phyloP scores from a whole-genome alignment of 2,329 filamentous ascomycete species.

The Ophiosphaerella herpotricha region DNA sequence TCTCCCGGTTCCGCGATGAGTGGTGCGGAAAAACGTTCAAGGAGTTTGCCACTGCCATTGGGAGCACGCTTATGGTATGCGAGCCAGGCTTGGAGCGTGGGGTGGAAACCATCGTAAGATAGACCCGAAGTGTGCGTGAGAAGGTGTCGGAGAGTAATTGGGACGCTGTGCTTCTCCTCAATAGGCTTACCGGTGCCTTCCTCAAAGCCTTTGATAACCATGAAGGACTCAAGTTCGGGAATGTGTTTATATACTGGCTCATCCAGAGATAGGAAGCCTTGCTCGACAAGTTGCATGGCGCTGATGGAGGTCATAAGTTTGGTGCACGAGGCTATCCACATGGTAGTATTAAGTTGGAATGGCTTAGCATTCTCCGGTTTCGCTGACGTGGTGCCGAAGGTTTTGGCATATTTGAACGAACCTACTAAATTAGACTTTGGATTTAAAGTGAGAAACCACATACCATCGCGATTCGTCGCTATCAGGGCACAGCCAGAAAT shows the following conservation, averaged over 20 bases:
- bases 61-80: constrained; percentile 19
- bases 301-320: constrained; percentile 45
- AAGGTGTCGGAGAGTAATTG: constrained; percentile 45
- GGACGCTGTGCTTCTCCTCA: constrained; percentile 22
- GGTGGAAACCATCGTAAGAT: constrained; percentile 51
- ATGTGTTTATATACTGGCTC: constrained; percentile 39
- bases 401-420: constrained; percentile 42
- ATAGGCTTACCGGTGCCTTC: constrained; percentile 28
- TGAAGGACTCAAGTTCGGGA: constrained; percentile 35
- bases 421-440: constrained; percentile 23
- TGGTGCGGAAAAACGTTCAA: constrained; percentile 48
- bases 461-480: constrained; percentile 34
- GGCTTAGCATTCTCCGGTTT: constrained; percentile 22
- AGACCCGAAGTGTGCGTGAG: constrained; percentile 58
- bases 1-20: constrained; percentile 51
- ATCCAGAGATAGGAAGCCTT: constrained; percentile 36
- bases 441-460: too few relatives aligned
- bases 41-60: constrained; percentile 49
- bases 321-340: constrained; percentile 48
- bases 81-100: constrained; percentile 48
- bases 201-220: constrained; percentile 33
- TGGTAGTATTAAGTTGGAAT: constrained; percentile 31
- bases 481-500: constrained; percentile 32
- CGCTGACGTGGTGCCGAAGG: constrained; percentile 41
- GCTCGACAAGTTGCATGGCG: constrained; percentile 43